Percentiles rank a stretch among this genome's conserved stretches.
Conservation (phyloP, 2,329 filamentous ascomycete genomes). For the Neophaeococcomyces aloes region DNA sequence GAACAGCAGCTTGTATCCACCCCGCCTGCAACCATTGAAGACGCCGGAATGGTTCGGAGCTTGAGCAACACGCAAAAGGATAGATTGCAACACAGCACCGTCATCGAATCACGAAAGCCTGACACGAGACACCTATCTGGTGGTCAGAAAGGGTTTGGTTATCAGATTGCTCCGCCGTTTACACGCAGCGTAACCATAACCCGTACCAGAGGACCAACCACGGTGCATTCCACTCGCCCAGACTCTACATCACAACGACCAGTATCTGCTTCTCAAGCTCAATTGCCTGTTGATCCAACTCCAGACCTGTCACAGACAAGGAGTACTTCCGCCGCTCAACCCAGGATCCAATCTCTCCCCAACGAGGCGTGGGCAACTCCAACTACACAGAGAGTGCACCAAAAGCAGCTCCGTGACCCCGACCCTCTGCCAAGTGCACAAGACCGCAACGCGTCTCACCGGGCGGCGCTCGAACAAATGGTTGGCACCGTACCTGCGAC, state of each 20-base stretch:
- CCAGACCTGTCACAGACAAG: not conserved
- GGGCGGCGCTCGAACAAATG: constrained; percentile 20
- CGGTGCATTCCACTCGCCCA: not conserved
- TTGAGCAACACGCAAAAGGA: constrained; percentile 28
- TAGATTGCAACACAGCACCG: constrained; percentile 26
- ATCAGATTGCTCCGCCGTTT: constrained; percentile 8
- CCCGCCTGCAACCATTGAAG: constrained; percentile 18
- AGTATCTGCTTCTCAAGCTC: not conserved
- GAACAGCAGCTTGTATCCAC: not conserved
- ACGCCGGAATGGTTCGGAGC: constrained; percentile 25
- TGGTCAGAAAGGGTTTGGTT: constrained; percentile 21
- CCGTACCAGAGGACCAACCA: not conserved
- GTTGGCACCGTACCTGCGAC: constrained; percentile 13
- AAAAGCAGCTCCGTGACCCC: not conserved
- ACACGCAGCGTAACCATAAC: constrained; percentile 1
- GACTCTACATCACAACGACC: not conserved
- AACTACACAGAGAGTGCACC: not conserved
- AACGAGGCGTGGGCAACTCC: not conserved
- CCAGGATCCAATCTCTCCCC: not conserved
- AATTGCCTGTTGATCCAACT: not conserved
- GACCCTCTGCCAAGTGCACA: constrained; percentile 2
- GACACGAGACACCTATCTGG: constrained; percentile 15
- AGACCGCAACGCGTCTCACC: constrained; percentile 21
- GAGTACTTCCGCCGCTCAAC: constrained; percentile 2
- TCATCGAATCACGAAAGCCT: constrained; percentile 23